Evolutionary conservation across 2,329 filamentous ascomycete genomes (phyloP).

Genomic region (Sarocladium strictum): DNA sequence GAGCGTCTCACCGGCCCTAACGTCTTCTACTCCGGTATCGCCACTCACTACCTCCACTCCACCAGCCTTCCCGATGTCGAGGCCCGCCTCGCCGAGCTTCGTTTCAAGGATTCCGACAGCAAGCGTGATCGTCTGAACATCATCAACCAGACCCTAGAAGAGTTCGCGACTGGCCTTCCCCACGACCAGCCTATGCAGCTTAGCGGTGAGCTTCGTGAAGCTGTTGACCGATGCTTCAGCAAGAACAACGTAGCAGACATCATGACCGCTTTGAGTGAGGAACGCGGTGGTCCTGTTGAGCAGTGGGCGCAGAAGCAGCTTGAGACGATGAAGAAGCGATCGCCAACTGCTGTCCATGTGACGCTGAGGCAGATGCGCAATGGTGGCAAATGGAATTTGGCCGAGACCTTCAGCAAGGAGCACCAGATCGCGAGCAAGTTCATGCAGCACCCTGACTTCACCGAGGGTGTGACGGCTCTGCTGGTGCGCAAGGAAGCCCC

Average conservation of each 20-base stretch:
- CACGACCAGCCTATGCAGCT: constrained; percentile 63
- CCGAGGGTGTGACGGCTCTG: constrained; percentile 79
- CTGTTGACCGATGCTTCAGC: constrained; percentile 80
- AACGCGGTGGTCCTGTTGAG: constrained; percentile 46
- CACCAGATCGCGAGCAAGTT: constrained; percentile 79
- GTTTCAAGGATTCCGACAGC: constrained; percentile 72
- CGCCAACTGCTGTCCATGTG: constrained; percentile 82
- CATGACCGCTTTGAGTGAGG: constrained; percentile 57
- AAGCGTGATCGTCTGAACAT: constrained; percentile 58
- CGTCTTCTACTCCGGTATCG: constrained; percentile 83
- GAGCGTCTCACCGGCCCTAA: constrained; percentile 77
- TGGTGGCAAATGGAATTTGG: constrained; percentile 71
- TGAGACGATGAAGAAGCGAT: constrained; percentile 67
- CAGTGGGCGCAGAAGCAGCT: constrained; percentile 77
- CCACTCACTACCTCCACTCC: constrained; percentile 94
- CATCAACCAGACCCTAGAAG: constrained; percentile 84
- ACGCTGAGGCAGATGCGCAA: constrained; percentile 76
- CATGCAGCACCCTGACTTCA: constrained; percentile 89
- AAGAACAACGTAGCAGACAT: constrained; percentile 64
- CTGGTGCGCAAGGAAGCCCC: constrained; percentile 67
- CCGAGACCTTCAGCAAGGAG: constrained; percentile 79
- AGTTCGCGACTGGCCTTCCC: constrained; percentile 83
- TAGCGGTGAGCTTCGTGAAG: constrained; percentile 63
- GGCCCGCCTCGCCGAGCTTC: constrained; percentile 78
- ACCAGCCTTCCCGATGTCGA: constrained; percentile 77